Evolutionary conservation across 78 protist genomes (phyloP).

Genomic region (Emiliania huxleyi): DNA sequence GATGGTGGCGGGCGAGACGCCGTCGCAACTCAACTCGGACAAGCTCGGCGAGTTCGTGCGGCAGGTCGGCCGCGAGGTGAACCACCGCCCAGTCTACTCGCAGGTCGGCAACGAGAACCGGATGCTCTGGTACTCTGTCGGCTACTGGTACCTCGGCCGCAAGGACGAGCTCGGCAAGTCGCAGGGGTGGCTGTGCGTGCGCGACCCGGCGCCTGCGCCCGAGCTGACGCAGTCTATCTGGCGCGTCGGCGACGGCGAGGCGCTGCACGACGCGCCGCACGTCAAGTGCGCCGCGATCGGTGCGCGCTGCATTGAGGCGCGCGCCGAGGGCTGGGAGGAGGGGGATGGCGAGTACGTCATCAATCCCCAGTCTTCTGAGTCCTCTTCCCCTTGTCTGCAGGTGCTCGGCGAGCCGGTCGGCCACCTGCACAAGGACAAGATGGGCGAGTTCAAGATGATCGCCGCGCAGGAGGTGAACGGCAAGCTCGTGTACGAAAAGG

Average conservation of each 20-base stretch:
- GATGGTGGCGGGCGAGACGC: constrained; percentile 20
- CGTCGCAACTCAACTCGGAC: neutral
- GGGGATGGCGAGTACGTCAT: no score
- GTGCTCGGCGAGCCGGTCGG: neutral
- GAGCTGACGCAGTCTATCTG: neutral
- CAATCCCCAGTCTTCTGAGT: no score
- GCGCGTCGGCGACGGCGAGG: constrained; percentile 15
- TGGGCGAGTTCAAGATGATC: constrained; percentile 6
- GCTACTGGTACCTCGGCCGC: constrained; percentile 17
- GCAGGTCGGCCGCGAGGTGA: neutral
- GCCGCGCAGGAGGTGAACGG: neutral
- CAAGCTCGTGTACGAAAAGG: constrained; percentile 19
- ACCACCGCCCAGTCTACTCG: neutral
- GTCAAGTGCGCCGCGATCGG: neutral
- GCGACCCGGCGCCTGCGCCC: constrained; percentile 21
- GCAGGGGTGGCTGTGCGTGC: constrained; percentile 22
- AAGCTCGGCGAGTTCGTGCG: neutral
- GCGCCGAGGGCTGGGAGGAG: neutral
- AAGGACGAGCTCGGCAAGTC: constrained; percentile 21
- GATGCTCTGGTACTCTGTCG: constrained; percentile 12
- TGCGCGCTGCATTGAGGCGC: neutral
- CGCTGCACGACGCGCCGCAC: neutral
- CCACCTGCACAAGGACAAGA: neutral
- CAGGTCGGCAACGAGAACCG: constrained; percentile 27
- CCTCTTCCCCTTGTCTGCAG: neutral